Evolutionary conservation across 768 basidiomycete species (phyloP).

Genomic region (Pisolithus albus): DNA sequence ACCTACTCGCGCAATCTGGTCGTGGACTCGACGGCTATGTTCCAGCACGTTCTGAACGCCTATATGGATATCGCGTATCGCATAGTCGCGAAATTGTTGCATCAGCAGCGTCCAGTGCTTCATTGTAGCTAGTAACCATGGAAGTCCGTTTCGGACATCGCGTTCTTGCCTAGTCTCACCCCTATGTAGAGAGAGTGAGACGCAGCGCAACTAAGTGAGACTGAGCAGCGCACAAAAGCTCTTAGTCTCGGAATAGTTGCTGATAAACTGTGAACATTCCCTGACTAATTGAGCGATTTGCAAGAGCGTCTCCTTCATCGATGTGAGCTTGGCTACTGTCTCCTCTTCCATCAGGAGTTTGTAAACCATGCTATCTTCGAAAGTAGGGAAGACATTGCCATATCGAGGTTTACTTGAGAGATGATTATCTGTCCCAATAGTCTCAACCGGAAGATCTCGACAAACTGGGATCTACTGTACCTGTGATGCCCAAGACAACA

Average conservation of each 20-base stretch:
- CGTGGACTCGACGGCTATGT: no score
- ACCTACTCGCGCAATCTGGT: no score
- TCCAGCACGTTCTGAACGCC: not conserved
- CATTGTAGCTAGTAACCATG: not conserved
- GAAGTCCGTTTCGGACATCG: not conserved
- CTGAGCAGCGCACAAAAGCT: constrained; percentile 11
- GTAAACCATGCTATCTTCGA: not conserved
- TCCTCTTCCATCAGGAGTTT: not conserved
- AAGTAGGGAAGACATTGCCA: not conserved
- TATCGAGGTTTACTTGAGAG: not conserved
- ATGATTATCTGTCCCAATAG: not conserved
- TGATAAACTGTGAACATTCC: constrained; percentile 24
- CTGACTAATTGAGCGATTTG: constrained; percentile 10
- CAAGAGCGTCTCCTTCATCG: not conserved
- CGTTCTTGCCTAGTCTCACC: not conserved
- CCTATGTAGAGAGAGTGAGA: not conserved
- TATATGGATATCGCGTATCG: not conserved
- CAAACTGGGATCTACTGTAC: not conserved
- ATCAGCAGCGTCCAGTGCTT: not conserved
- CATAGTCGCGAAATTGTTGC: constrained; percentile 1
- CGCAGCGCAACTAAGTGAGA: not conserved
- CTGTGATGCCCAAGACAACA: not conserved
- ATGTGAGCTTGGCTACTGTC: not conserved
- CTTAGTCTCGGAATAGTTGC: constrained; percentile 19
- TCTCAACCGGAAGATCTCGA: not conserved